Base-by-base conservation (phyloP, 495 filamentous ascomycete species). In the Beverwykella pulmonaria region DNA sequence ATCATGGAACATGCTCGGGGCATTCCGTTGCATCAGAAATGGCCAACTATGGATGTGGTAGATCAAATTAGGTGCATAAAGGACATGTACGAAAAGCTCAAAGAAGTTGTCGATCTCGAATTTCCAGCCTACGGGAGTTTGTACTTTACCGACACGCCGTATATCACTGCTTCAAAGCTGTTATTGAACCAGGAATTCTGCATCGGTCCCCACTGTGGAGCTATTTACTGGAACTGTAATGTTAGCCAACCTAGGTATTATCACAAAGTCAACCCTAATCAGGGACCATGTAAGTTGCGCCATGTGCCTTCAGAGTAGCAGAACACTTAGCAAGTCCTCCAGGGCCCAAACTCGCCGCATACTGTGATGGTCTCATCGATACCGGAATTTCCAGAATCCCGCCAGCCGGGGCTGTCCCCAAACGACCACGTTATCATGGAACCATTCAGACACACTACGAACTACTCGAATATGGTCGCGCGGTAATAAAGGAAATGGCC, bases 61-160 rank as follows among this genome's bases (percentile, higher is more conserved):
- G 74, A 82, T 56, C 73, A 80, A 53, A 75, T 78, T 63, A 61
- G 64, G 22, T 79, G 74, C 55, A 79, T 75, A 0, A 75, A 79
- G 63, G 61, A 59, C 17, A 65, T 81, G 56, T 75, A 65, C 27
- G 50, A 74, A 36, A 55, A 34, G 30, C 69, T 79, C 1, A 71
- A 75, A 71, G 56, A 80, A 44, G 73, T 81, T 69, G 75, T 73
- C 10, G 63, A 71, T 22, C 32, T 81, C 25, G 58, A 77, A 27
- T 82, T 82, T 60, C 78, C 76, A 25, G 76, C 76, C 2, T 81
- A 79, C 67, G 79, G 80, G 1, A 81, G 79, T 68, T 39, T 81
- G 27, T 81, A n/a, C 52, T 58, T 58, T 39, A 9, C 50, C 14
- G 32, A 50, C 8, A 39, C 34, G n/a, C 20, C 61, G 7, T 9